Evolutionary conservation across 441 rosid genomes (phyloP).

Genomic region (Gossypium gossypioides): DNA sequence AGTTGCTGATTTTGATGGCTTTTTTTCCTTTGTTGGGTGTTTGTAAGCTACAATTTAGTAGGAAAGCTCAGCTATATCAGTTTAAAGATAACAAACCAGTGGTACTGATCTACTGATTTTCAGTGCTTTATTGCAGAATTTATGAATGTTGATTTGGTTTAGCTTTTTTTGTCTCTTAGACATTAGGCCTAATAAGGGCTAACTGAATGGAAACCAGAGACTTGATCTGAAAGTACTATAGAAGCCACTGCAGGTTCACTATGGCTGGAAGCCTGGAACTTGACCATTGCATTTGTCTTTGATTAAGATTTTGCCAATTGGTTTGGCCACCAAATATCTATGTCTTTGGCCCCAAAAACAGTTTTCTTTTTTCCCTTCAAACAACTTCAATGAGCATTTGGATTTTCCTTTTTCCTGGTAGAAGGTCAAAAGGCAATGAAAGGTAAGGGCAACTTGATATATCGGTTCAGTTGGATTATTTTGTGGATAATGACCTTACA

Average conservation of each 20-base stretch:
- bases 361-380: background rate
- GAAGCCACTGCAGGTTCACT: background rate
- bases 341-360: background rate
- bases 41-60: background rate
- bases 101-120: background rate
- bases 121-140: background rate
- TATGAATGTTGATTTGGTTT: background rate
- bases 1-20: background rate
- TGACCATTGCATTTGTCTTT: background rate
- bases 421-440: background rate
- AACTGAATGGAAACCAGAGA: background rate
- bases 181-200: background rate
- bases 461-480: background rate
- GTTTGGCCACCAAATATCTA: background rate
- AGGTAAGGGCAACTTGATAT: background rate
- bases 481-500: background rate
- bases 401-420: background rate
- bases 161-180: background rate
- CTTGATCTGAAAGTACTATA: background rate
- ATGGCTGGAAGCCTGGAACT: slow-evolving; percentile 3
- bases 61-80: background rate
- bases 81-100: background rate
- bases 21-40: background rate
- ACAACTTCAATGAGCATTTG: background rate
- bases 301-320: background rate